Conservation (phyloP, 371 early-diverging fungal species). For the Amoeboaphelidium protococcarum region DNA sequence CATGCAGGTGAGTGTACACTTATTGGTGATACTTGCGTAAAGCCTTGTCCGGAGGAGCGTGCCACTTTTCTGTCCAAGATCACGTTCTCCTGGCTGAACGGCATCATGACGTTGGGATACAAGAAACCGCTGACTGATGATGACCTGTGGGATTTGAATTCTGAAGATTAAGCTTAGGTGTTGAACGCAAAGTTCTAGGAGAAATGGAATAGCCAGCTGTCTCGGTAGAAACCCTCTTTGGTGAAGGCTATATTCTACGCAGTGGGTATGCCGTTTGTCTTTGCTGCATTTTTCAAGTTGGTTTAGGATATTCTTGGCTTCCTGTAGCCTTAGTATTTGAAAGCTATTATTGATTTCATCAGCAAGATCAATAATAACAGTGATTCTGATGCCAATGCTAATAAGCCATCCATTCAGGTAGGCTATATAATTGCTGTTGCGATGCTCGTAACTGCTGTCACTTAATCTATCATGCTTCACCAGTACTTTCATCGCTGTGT, state of each 20-base stretch:
- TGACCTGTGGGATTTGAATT: conserved; percentile 48
- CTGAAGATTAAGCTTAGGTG: conserved; percentile 28
- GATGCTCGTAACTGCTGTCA: conserved; percentile 52
- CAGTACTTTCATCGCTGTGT: conserved; percentile 67
- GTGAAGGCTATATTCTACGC: conserved; percentile 27
- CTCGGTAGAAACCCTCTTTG: conserved; percentile 42
- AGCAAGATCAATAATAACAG: conserved; percentile 2
- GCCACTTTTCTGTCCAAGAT: conserved; percentile 60
- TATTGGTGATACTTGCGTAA: too few relatives aligned
- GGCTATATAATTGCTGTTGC: conserved; percentile 25
- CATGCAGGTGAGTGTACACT: too few relatives aligned
- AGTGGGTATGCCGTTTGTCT: conserved; percentile 36
- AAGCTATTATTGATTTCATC: conserved; percentile 24
- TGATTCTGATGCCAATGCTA: conserved; percentile 16
- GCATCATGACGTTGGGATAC: conserved; percentile 53
- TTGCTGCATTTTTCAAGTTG: conserved; percentile 45
- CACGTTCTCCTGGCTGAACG: conserved; percentile 74
- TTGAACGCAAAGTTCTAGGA: conserved; percentile 33
- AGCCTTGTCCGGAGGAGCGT: conserved; percentile 50
- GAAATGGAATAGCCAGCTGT: conserved; percentile 34
- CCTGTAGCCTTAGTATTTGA: conserved; percentile 53
- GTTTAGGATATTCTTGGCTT: conserved; percentile 51
- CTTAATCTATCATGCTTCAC: conserved; percentile 63
- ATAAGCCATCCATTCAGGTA: conserved; percentile 21
- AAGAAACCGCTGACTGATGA: conserved; percentile 37